A percentile compares a stretch with the other conserved stretches of the same genome.
phyloP scores from a whole-genome alignment of 2,329 filamentous ascomycete species.

The Penicillium glabrum region DNA sequence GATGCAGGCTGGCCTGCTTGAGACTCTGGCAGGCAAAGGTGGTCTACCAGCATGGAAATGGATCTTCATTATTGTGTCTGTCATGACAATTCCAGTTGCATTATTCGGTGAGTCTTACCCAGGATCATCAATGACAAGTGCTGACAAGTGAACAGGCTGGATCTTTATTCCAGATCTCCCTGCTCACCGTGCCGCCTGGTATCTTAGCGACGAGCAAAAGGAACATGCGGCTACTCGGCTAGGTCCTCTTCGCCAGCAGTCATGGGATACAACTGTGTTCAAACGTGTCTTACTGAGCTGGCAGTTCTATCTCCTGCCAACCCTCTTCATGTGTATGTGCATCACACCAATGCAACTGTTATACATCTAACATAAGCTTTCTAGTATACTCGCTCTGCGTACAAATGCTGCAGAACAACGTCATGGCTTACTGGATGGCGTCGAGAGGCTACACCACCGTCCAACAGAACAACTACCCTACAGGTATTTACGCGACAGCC shows the following conservation, averaged over 20 bases:
- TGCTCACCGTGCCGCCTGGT: constrained; percentile 43
- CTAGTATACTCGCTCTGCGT: constrained; percentile 46
- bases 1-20: constrained; percentile 46
- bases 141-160: constrained; percentile 35
- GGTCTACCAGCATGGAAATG: constrained; percentile 44
- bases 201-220: constrained; percentile 32
- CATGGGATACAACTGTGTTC: constrained; percentile 32
- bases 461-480: constrained; percentile 50
- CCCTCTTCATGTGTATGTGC: constrained; percentile 46
- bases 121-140: not conserved
- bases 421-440: constrained; percentile 49
- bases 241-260: constrained; percentile 29
- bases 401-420: constrained; percentile 46
- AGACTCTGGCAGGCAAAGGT: constrained; percentile 35
- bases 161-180: constrained; percentile 48
- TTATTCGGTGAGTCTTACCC: constrained; percentile 34
- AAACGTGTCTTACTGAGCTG: constrained; percentile 41
- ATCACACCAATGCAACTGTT: not conserved
- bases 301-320: constrained; percentile 49
- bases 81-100: constrained; percentile 45
- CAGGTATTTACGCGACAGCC: constrained; percentile 42
- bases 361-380: constrained; percentile 1
- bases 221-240: constrained; percentile 40
- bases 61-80: constrained; percentile 47
- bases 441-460: constrained; percentile 45